Evolutionary conservation across 2,329 filamentous ascomycete genomes (phyloP).

Genomic region (Microcyclosporella mali): DNA sequence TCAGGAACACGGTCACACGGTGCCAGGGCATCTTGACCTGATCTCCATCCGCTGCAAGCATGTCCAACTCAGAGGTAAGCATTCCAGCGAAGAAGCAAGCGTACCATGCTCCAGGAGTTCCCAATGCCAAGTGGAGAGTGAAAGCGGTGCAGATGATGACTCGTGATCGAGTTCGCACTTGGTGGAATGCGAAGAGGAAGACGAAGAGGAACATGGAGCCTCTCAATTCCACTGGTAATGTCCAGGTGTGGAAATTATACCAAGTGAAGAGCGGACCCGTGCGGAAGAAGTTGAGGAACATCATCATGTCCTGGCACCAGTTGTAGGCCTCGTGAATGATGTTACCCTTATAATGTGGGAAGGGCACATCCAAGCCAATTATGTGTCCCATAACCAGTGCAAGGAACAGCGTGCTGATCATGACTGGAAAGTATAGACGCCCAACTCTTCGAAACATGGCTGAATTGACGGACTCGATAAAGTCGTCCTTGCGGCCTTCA

Average conservation of each 20-base stretch:
- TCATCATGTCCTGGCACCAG: slow-evolving; percentile 53
- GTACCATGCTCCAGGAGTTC: slow-evolving; percentile 49
- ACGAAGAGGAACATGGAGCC: slow-evolving; percentile 60
- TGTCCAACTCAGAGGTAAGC: slow-evolving; percentile 55
- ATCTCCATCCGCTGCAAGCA: slow-evolving; percentile 39
- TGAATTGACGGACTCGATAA: slow-evolving; percentile 41
- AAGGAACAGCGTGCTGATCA: slow-evolving; percentile 50
- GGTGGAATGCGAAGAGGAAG: slow-evolving; percentile 47
- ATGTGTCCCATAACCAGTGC: slow-evolving; percentile 47
- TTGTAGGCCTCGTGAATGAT: slow-evolving; percentile 46
- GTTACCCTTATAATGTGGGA: slow-evolving; percentile 30
- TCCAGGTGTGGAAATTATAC: slow-evolving; percentile 43
- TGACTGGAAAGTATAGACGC: slow-evolving; percentile 46
- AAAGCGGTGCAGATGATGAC: slow-evolving; percentile 17
- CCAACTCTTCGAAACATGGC: slow-evolving; percentile 46
- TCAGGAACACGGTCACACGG: slow-evolving; percentile 10
- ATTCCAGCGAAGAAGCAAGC: slow-evolving; percentile 56
- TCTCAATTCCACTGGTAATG: slow-evolving; percentile 57
- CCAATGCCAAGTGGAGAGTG: slow-evolving; percentile 14
- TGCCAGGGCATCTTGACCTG: slow-evolving; percentile 18
- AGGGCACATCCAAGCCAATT: slow-evolving; percentile 42
- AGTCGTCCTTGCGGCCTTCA: slow-evolving; percentile 30
- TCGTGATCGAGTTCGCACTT: slow-evolving; percentile 13
- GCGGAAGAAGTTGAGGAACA: slow-evolving; percentile 61
- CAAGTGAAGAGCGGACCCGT: slow-evolving; percentile 28